Conservation (phyloP, 192 early-diverging fungal genomes). For the Coemansia aciculifera region DNA sequence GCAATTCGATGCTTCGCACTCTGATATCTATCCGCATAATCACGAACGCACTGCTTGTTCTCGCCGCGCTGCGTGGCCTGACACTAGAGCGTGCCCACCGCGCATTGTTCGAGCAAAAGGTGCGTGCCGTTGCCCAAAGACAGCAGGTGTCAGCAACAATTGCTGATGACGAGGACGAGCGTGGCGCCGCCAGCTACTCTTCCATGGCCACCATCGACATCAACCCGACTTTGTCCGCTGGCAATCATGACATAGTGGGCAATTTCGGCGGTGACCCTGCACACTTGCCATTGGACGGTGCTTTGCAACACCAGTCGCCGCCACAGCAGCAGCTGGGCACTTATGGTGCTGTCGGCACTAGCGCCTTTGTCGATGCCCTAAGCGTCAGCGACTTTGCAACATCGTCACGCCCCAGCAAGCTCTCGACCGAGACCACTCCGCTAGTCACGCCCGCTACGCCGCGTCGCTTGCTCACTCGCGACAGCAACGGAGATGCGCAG, state of each 20-base stretch:
- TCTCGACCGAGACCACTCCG: slow-evolving; percentile 26
- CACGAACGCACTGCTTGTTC: slow-evolving; percentile 28
- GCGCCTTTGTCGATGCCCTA: slow-evolving; percentile 7
- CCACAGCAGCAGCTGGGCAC: neutral
- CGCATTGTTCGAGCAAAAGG: slow-evolving; percentile 12
- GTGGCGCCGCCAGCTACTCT: slow-evolving; percentile 7
- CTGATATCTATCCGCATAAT: slow-evolving; percentile 48
- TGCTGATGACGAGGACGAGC: neutral
- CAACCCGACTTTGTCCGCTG: slow-evolving; percentile 3
- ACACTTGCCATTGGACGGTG: neutral
- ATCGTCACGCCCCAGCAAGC: slow-evolving; percentile 14
- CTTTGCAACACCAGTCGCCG: neutral
- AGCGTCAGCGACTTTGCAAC: slow-evolving; percentile 20
- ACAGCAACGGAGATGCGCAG: slow-evolving; percentile 2
- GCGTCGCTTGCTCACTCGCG: slow-evolving; percentile 6
- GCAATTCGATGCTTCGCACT: slow-evolving; percentile 40
- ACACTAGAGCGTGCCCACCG: slow-evolving; percentile 14
- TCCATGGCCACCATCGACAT: slow-evolving; percentile 12
- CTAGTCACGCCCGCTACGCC: slow-evolving; percentile 17
- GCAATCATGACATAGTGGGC: slow-evolving; percentile 8
- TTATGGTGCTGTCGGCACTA: slow-evolving; percentile 19
- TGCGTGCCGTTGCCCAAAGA: neutral
- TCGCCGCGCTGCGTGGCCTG: slow-evolving; percentile 19
- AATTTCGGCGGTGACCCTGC: neutral
- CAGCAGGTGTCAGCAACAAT: slow-evolving; percentile 1